A percentile compares a stretch with the other conserved stretches of the same genome.
These are phyloP conservation scores for Mortierella sp. DNA, from an alignment of 371 early-diverging fungal species.

Conservation along the genomic window DNA sequence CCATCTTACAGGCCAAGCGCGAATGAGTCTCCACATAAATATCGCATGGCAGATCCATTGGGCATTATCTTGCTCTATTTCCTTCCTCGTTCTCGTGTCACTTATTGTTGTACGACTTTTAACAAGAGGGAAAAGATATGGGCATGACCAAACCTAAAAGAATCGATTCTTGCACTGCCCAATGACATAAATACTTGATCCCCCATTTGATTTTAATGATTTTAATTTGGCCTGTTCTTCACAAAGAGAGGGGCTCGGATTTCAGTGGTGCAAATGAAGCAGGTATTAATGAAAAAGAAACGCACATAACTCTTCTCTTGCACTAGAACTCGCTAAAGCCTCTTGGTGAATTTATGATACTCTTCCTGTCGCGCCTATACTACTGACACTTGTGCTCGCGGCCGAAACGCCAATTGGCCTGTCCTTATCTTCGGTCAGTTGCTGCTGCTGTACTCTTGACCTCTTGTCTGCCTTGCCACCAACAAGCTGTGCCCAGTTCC, in stretches of 20 bases:
- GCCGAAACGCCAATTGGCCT: conserved; percentile 55
- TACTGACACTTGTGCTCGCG: conserved; percentile 22
- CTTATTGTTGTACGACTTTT: neutral
- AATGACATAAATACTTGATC: conserved; percentile 3
- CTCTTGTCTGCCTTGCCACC: neutral
- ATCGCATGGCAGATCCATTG: conserved; percentile 30
- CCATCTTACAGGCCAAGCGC: neutral
- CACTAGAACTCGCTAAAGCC: neutral
- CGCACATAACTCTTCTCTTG: neutral
- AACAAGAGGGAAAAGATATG: neutral
- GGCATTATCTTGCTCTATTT: neutral
- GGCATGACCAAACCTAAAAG: conserved; percentile 26
- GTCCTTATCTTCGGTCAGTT: conserved; percentile 26
- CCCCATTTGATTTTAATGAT: too few relatives aligned
- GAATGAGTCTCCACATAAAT: conserved; percentile 7
- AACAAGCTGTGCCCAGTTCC: neutral
- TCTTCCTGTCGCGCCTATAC: neutral
- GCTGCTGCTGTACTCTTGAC: neutral
- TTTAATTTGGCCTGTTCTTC: too few relatives aligned
- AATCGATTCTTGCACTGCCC: conserved; percentile 24
- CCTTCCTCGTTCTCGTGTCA: neutral
- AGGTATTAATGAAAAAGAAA: neutral
- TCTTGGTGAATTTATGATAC: neutral
- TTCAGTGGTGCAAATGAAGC: neutral
- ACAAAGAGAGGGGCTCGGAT: neutral